Conservation (phyloP, 306 rosid species). For the Vigna radiata region DNA sequence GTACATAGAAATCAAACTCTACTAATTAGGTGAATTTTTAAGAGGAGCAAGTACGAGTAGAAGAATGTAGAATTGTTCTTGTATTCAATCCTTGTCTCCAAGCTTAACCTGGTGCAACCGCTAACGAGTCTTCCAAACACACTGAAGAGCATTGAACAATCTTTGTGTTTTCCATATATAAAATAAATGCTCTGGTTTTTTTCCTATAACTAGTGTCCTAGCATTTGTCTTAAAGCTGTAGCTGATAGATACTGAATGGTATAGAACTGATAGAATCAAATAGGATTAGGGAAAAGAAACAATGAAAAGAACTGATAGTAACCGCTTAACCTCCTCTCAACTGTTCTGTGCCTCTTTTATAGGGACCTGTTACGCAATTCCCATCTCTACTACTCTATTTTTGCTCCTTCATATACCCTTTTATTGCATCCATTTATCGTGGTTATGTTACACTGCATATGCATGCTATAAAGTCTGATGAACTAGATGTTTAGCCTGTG, state of each 20-base stretch:
- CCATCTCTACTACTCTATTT: not conserved
- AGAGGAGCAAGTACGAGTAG: not conserved
- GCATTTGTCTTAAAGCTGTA: not conserved
- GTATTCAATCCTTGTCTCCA: not conserved
- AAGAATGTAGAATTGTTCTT: not conserved
- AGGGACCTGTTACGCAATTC: not conserved
- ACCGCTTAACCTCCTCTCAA: not conserved
- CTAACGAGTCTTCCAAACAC: not conserved
- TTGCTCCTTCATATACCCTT: not conserved
- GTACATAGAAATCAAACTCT: not conserved
- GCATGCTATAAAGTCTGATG: not conserved
- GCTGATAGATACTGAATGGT: constrained; percentile 18
- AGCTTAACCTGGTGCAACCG: not conserved
- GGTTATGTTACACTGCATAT: not conserved
- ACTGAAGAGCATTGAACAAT: not conserved
- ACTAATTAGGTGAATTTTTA: not conserved
- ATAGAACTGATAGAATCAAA: not conserved
- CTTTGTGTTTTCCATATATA: not conserved
- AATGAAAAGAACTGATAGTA: not conserved
- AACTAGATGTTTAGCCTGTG: constrained; percentile 9
- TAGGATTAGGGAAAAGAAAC: not conserved
- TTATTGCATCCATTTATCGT: not conserved
- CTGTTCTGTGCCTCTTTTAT: not conserved
- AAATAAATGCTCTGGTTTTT: constrained; percentile 19
- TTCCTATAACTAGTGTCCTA: not conserved